A percentile compares a stretch with the other conserved stretches of the same genome.
These are phyloP conservation scores for Lepidium sativum DNA, from an alignment of 345 rosid species.

Conservation along the genomic window DNA sequence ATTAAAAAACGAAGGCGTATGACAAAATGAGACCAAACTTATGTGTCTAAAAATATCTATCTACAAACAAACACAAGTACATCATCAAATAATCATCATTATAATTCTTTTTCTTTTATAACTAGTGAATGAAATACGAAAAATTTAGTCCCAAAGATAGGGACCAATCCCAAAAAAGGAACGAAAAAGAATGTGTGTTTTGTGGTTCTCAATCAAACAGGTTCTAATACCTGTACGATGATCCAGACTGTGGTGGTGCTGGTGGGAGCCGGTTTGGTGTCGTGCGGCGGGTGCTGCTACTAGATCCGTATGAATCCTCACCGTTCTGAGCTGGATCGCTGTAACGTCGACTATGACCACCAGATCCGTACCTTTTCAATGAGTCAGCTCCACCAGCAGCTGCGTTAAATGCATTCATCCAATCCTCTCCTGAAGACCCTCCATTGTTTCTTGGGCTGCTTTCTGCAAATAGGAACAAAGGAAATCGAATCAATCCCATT, in stretches of 20 bases:
- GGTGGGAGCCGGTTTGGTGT: slow-evolving; percentile 80
- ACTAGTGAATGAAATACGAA: slow-evolving; percentile 4
- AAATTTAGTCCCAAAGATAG: slow-evolving; percentile 20
- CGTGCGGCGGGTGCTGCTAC: slow-evolving; percentile 60
- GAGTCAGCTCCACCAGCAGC: slow-evolving; percentile 59
- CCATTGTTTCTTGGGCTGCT: slow-evolving; percentile 70
- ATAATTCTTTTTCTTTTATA: background rate
- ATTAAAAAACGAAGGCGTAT: background rate
- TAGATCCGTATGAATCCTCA: slow-evolving; percentile 45
- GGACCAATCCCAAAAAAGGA: slow-evolving; percentile 9
- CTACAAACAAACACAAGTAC: slow-evolving; percentile 23
- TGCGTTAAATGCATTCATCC: slow-evolving; percentile 84
- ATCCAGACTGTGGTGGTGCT: slow-evolving; percentile 62
- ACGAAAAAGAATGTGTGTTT: background rate
- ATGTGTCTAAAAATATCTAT: slow-evolving; percentile 15
- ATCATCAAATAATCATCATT: background rate
- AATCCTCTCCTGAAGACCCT: slow-evolving; percentile 60
- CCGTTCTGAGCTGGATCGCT: slow-evolving; percentile 56
- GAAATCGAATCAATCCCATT: background rate
- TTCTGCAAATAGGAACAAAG: slow-evolving; percentile 35
- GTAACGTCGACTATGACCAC: slow-evolving; percentile 52
- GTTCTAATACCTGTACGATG: slow-evolving; percentile 41
- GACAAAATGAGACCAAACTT: slow-evolving; percentile 2
- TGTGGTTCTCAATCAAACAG: slow-evolving; percentile 14
- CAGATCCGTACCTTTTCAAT: slow-evolving; percentile 42